phyloP scores from a whole-genome alignment of 352 stramenopile species.

The Globisporangium lucens region DNA sequence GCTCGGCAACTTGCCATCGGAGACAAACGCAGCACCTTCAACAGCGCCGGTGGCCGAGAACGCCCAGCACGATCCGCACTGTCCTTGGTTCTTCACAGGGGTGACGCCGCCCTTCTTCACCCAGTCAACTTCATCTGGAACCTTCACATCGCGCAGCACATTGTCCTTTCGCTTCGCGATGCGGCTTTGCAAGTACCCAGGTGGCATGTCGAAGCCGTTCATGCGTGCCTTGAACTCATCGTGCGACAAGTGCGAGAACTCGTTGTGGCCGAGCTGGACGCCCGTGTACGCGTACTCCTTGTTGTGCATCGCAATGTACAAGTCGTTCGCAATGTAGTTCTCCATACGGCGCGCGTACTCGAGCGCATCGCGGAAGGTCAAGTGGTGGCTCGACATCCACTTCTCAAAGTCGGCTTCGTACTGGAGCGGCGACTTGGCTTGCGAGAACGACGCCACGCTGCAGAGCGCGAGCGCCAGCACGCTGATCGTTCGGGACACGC shows the following conservation, averaged over 20 bases:
- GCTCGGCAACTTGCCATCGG: slow-evolving; percentile 86
- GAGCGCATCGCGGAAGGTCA: slow-evolving; percentile 58
- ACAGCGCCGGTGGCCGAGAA: slow-evolving; percentile 97
- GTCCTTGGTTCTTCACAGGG: slow-evolving; percentile 95
- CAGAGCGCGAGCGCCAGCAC: slow-evolving; percentile 28
- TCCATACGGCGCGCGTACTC: slow-evolving; percentile 69
- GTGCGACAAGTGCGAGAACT: slow-evolving; percentile 93
- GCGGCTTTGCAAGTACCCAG: slow-evolving; percentile 64
- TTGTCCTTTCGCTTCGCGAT: slow-evolving; percentile 33
- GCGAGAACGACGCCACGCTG: slow-evolving; percentile 15
- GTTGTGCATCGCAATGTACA: slow-evolving; percentile 89
- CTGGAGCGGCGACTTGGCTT: slow-evolving; percentile 56
- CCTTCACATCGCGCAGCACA: slow-evolving; percentile 25
- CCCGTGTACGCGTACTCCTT: slow-evolving; percentile 54
- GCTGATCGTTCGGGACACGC: slow-evolving; percentile 20
- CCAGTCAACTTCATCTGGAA: slow-evolving; percentile 94
- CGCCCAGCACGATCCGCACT: slow-evolving; percentile 96
- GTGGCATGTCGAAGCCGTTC: slow-evolving; percentile 48
- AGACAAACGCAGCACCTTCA: slow-evolving; percentile 95
- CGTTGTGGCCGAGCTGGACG: slow-evolving; percentile 92
- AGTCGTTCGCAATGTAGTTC: slow-evolving; percentile 82
- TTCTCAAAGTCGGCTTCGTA: slow-evolving; percentile 74
- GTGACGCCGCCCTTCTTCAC: slow-evolving; percentile 92
- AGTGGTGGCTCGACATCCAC: slow-evolving; percentile 52
- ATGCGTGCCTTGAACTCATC: slow-evolving; percentile 91